Evolutionary conservation across 75 land plant genomes (phyloP).

Genomic region (Cryptomeria japonica): DNA sequence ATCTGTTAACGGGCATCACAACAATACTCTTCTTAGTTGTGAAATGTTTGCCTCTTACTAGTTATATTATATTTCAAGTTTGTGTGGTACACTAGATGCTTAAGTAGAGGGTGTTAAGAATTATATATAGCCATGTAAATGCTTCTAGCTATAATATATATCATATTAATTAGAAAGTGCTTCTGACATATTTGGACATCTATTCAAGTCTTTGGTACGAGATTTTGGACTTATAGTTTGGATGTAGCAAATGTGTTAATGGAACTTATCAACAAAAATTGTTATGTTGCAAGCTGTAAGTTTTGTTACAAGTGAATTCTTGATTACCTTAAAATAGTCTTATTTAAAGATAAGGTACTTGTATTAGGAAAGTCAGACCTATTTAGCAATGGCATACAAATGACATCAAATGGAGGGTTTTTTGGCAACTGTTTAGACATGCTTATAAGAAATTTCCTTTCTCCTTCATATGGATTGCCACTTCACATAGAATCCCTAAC

Average conservation of each 20-base stretch:
- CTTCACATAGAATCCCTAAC: slow-evolving; percentile 30
- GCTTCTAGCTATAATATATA: not conserved
- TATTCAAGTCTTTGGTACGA: slow-evolving; percentile 61
- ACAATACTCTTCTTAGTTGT: slow-evolving; percentile 27
- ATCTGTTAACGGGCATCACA: slow-evolving; percentile 43
- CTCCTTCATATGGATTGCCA: slow-evolving; percentile 53
- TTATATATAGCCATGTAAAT: not conserved
- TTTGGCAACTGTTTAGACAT: slow-evolving; percentile 65
- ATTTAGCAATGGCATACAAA: slow-evolving; percentile 31
- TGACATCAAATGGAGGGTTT: slow-evolving; percentile 58
- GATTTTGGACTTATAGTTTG: slow-evolving; percentile 63
- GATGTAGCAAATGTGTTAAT: slow-evolving; percentile 64
- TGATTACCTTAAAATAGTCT: not conserved
- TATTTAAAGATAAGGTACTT: not conserved
- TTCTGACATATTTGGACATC: slow-evolving; percentile 5
- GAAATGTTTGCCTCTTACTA: slow-evolving; percentile 9
- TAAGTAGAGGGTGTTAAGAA: slow-evolving; percentile 17
- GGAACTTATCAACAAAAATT: slow-evolving; percentile 58
- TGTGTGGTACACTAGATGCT: not conserved
- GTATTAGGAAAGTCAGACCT: not conserved
- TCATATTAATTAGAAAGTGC: not conserved
- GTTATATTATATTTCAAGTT: not conserved
- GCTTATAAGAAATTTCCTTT: slow-evolving; percentile 76
- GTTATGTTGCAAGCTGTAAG: slow-evolving; percentile 30
- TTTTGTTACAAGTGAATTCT: not conserved